These are phyloP conservation scores for Solanum lignicaule DNA, from an alignment of 257 asterid genomes.

Conservation along the genomic window DNA sequence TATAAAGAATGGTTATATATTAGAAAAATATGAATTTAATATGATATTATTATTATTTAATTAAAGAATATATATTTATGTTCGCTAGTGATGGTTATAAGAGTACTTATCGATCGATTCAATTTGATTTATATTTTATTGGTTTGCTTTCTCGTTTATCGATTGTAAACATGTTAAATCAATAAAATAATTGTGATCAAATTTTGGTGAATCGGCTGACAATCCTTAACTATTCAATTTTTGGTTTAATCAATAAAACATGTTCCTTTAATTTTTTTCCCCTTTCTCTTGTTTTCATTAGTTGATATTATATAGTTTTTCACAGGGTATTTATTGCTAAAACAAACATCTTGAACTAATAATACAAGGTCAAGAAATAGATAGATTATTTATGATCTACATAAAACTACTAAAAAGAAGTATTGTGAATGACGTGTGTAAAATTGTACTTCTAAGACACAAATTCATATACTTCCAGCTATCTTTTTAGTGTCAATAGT, in stretches of 20 bases:
- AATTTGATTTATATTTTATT: neutral
- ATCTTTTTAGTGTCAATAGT: neutral
- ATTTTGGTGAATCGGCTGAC: neutral
- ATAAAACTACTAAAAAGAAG: neutral
- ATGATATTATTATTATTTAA: too few species aligned
- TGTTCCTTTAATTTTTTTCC: neutral
- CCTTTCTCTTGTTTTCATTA: neutral
- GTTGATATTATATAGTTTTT: neutral
- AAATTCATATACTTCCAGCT: neutral
- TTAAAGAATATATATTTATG: too few species aligned
- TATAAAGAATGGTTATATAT: too few species aligned
- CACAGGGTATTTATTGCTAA: neutral
- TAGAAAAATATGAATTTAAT: too few species aligned
- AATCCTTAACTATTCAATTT: neutral
- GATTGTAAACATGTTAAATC: neutral
- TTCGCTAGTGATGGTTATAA: too few species aligned
- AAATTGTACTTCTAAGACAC: neutral
- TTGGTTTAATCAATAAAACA: too few species aligned
- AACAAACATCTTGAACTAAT: neutral
- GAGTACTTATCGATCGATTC: too few species aligned
- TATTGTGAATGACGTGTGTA: neutral
- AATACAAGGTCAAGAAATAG: neutral
- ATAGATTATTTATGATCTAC: neutral
- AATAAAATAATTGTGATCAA: too few species aligned
- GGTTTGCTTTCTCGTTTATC: neutral